A percentile compares a stretch with the other conserved stretches of the same genome.
Conservation (phyloP, 164 flowering plant species). For the Akebia trifoliata region DNA sequence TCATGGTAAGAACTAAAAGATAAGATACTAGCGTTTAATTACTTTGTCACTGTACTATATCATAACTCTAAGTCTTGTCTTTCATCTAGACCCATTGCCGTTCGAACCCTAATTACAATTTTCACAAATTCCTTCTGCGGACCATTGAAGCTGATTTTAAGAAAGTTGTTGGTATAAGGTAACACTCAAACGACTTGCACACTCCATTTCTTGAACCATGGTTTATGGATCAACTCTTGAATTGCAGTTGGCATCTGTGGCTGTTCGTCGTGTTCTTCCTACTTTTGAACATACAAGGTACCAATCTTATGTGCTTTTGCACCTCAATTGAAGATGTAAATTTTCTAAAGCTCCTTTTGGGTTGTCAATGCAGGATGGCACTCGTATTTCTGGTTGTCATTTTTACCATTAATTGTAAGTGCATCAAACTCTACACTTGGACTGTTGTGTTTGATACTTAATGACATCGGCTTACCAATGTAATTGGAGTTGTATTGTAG, state of each 20-base stretch:
- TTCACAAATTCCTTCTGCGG: constrained; percentile 87
- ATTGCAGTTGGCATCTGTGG: constrained; percentile 97
- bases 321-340: neutral
- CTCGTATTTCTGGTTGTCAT: constrained; percentile 91
- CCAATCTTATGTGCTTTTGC: neutral
- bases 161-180: constrained; percentile 90
- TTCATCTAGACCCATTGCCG: constrained; percentile 60
- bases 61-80: constrained; percentile 1
- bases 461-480: constrained; percentile 2
- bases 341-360: neutral
- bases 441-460: neutral
- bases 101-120: constrained; percentile 59
- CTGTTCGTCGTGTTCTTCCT: constrained; percentile 78
- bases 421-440: neutral
- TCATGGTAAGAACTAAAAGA: constrained; percentile 40
- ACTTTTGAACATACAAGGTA: constrained; percentile 79
- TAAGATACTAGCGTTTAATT: neutral
- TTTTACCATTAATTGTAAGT: constrained; percentile 82
- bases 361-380: constrained; percentile 81
- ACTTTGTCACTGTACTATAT: neutral
- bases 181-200: neutral
- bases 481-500: constrained; percentile 31
- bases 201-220: neutral
- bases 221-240: constrained; percentile 8
- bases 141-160: constrained; percentile 86